Evolutionary conservation across 2,329 filamentous ascomycete species (phyloP).

Genomic region (Cercospora brassicicola): DNA sequence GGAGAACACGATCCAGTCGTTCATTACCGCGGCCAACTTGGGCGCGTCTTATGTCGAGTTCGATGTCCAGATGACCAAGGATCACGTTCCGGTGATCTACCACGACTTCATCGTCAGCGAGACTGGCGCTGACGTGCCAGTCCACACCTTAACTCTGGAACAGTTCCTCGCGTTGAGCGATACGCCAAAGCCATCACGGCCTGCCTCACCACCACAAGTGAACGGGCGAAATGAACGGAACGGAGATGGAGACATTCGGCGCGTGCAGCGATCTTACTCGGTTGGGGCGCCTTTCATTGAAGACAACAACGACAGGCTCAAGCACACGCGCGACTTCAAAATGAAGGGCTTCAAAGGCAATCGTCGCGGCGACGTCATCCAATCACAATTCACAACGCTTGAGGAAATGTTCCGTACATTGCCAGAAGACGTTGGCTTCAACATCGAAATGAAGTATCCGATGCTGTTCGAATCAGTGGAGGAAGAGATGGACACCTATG

Average conservation of each 20-base stretch:
- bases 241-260: slow-evolving; percentile 24
- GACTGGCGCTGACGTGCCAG: slow-evolving; percentile 93
- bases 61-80: slow-evolving; percentile 97
- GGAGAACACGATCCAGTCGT: slow-evolving; percentile 93
- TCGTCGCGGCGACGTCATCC: slow-evolving; percentile 88
- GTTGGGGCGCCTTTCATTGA: slow-evolving; percentile 47
- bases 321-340: slow-evolving; percentile 94
- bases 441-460: slow-evolving; percentile 98
- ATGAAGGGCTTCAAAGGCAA: slow-evolving; percentile 95
- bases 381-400: slow-evolving; percentile 90
- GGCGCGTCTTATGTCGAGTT: slow-evolving; percentile 73
- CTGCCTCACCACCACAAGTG: slow-evolving; percentile 17
- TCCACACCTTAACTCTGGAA: slow-evolving; percentile 90
- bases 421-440: slow-evolving; percentile 83
- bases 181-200: slow-evolving; percentile 24
- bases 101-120: slow-evolving; percentile 98
- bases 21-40: slow-evolving; percentile 91
- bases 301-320: slow-evolving; percentile 67
- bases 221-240: slow-evolving; percentile 14
- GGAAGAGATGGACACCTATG: slow-evolving; percentile 95
- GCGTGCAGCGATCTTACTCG: slow-evolving; percentile 58
- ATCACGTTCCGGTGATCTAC: slow-evolving; percentile 96
- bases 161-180: slow-evolving; percentile 67
- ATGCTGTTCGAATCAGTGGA: slow-evolving; percentile 96
- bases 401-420: slow-evolving; percentile 89